phyloP scores from a whole-genome alignment of 2,329 filamentous ascomycete genomes.

The Botrytis paeoniae region DNA sequence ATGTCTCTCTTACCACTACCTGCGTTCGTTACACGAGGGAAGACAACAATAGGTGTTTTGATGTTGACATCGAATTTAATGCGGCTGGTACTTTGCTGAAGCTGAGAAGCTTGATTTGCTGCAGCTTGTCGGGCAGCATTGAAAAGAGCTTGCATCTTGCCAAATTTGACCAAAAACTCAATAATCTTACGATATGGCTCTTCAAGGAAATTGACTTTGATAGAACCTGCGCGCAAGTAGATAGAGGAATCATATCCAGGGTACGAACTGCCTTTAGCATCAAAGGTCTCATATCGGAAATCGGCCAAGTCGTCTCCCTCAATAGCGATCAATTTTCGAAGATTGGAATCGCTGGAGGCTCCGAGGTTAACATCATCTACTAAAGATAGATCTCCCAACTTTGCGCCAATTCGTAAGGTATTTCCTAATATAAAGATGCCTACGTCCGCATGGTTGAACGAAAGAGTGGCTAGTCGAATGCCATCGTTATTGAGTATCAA shows the following conservation, averaged over 20 bases:
- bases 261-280: slow-evolving; percentile 67
- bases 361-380: slow-evolving; percentile 93
- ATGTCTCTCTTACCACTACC: slow-evolving; percentile 73
- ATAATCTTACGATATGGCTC: slow-evolving; percentile 98
- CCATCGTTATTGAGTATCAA: slow-evolving; percentile 97
- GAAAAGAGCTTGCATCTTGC: slow-evolving; percentile 98
- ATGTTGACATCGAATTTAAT: slow-evolving; percentile 93
- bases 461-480: slow-evolving; percentile 86
- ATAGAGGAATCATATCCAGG: slow-evolving; percentile 94
- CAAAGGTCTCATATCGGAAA: slow-evolving; percentile 96
- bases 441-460: slow-evolving; percentile 87
- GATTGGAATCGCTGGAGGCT: slow-evolving; percentile 72
- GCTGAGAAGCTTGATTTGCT: slow-evolving; percentile 85
- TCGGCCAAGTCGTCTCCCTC: slow-evolving; percentile 94
- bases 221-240: slow-evolving; percentile 84
- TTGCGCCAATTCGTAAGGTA: slow-evolving; percentile 83
- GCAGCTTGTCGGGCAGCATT: slow-evolving; percentile 95
- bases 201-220: slow-evolving; percentile 95
- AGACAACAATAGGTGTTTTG: slow-evolving; percentile 94
- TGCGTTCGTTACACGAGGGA: slow-evolving; percentile 73
- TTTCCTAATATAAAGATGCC: slow-evolving; percentile 83
- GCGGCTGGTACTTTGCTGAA: slow-evolving; percentile 84
- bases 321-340: slow-evolving; percentile 88
- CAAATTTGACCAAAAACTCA: slow-evolving; percentile 96
- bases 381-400: slow-evolving; percentile 81